phyloP scores from a whole-genome alignment of 1,284 basidiomycete genomes.

The Taiwanofungus camphoratus region DNA sequence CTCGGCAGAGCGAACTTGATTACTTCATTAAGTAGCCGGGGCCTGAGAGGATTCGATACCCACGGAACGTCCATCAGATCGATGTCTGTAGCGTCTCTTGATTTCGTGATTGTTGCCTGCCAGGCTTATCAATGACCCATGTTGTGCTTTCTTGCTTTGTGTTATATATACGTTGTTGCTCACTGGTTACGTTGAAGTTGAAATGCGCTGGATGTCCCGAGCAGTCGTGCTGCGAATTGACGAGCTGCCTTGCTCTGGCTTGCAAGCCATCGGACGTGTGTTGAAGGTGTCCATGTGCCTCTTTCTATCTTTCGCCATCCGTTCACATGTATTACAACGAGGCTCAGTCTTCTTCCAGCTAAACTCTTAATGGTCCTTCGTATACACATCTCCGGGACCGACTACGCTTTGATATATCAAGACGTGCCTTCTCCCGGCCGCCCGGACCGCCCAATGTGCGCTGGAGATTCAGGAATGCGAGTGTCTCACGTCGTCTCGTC shows the following conservation, averaged over 20 bases:
- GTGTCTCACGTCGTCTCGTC: too few relatives aligned
- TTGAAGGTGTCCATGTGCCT: neutral
- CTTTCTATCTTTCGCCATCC: neutral
- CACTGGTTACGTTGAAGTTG: too few relatives aligned
- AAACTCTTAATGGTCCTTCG: neutral
- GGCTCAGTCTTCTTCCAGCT: neutral
- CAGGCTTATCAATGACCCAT: too few relatives aligned
- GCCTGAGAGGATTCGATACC: neutral
- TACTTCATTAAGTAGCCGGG: neutral
- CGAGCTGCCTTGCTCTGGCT: too few relatives aligned
- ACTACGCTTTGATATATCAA: neutral
- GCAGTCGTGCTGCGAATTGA: too few relatives aligned
- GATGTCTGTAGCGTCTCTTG: neutral
- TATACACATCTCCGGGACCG: neutral
- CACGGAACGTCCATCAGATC: neutral
- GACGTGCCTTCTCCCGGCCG: neutral
- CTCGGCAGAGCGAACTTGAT: slow-evolving; percentile 48
- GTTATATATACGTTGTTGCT: neutral
- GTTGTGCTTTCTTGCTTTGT: neutral
- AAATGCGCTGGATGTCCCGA: too few relatives aligned
- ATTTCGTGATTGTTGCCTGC: too few relatives aligned
- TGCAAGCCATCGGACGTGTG: neutral
- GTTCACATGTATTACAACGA: neutral
- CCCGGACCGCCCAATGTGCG: neutral
- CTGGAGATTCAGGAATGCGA: too few relatives aligned